phyloP scores from a whole-genome alignment of 371 early-diverging fungal genomes.

The Thermomucor indicae-seudaticae region DNA sequence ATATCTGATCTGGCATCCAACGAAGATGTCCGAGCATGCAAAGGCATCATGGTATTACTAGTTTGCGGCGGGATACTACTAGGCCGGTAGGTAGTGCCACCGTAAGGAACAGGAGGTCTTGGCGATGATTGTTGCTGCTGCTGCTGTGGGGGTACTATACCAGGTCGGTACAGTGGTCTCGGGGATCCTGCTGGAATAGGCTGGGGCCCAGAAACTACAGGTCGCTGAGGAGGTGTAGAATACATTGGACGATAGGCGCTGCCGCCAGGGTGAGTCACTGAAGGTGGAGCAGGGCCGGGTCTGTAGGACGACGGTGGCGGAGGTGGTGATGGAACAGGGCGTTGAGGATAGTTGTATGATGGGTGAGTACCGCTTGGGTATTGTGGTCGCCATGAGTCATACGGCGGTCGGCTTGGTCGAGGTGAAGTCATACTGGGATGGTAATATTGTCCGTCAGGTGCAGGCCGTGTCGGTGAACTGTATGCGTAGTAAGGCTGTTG shows the following conservation, averaged over 20 bases:
- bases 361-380: slow-evolving; percentile 1
- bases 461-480: neutral
- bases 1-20: slow-evolving; percentile 4
- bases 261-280: slow-evolving; percentile 4
- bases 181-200: slow-evolving; percentile 1
- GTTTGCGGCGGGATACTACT: neutral
- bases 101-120: neutral
- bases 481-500: slow-evolving; percentile 1
- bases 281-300: slow-evolving; percentile 2
- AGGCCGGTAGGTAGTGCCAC: slow-evolving; percentile 1
- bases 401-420: slow-evolving; percentile 6
- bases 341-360: no score
- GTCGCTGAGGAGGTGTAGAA: slow-evolving; percentile 7
- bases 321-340: slow-evolving; percentile 1
- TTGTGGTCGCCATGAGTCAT: slow-evolving; percentile 1
- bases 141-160: slow-evolving; percentile 6
- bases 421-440: slow-evolving; percentile 4
- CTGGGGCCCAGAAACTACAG: slow-evolving; percentile 1
- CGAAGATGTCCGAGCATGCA: slow-evolving; percentile 10
- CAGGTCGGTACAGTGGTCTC: slow-evolving; percentile 10
- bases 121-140: no score
- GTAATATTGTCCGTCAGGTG: neutral
- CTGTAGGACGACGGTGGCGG: slow-evolving; percentile 1
- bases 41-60: no score
- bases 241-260: slow-evolving; percentile 4